Percentiles rank a stretch among this genome's conserved stretches.
Conservation (phyloP, 192 early-diverging fungal species). For the Backusella liffmaniae region DNA sequence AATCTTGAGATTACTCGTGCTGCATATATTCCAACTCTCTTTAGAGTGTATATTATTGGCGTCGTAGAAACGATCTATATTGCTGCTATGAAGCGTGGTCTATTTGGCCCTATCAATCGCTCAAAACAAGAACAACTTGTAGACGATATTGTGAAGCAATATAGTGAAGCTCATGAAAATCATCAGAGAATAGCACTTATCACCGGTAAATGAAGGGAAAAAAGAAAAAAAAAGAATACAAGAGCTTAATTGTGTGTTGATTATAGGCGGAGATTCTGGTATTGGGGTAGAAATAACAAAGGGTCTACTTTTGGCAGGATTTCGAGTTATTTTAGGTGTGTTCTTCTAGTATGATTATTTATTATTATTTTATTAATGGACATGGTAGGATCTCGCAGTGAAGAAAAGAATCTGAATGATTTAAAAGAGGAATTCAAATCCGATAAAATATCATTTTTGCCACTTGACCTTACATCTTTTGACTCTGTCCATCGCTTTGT, state of each 20-base stretch:
- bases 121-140: neutral
- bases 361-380: neutral
- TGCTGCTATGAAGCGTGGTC: neutral
- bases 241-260: neutral
- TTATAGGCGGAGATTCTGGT: slow-evolving; percentile 17
- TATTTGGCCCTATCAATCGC: neutral
- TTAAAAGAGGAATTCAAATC: neutral
- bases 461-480: slow-evolving; percentile 3
- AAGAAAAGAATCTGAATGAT: neutral
- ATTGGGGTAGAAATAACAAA: slow-evolving; percentile 11
- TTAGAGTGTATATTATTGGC: slow-evolving; percentile 17
- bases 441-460: neutral
- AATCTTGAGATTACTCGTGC: slow-evolving; percentile 16
- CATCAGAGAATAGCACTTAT: neutral
- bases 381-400: neutral
- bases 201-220: neutral
- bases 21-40: neutral
- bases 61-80: slow-evolving; percentile 15
- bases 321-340: slow-evolving; percentile 19
- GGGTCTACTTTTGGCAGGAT: slow-evolving; percentile 15
- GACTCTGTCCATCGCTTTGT: slow-evolving; percentile 2
- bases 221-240: neutral
- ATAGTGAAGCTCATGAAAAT: neutral
- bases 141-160: neutral
- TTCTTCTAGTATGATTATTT: neutral